Conservation (phyloP, 441 rosid genomes). For the Gossypium lobatum region DNA sequence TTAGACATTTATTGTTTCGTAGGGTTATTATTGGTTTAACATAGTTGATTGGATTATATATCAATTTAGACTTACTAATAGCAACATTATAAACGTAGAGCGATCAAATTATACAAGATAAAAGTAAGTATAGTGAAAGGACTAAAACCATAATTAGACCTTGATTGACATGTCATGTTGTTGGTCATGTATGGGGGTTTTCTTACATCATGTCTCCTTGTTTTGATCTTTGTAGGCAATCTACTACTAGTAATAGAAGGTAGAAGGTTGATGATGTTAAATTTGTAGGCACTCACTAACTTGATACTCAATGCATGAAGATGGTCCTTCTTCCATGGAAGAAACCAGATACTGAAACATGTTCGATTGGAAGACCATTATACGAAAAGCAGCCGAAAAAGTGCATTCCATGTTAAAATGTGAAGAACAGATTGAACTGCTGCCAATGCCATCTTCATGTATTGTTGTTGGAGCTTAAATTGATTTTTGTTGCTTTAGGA, state of each 20-base stretch:
- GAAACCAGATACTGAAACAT: slow-evolving; percentile 22
- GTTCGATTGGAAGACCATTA: slow-evolving; percentile 50
- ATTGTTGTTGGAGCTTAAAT: neutral
- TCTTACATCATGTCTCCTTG: too few relatives aligned
- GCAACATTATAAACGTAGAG: too few relatives aligned
- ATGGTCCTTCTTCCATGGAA: slow-evolving; percentile 19
- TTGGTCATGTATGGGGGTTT: too few relatives aligned
- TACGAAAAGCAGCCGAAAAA: slow-evolving; percentile 58
- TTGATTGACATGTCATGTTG: too few relatives aligned
- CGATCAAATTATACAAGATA: too few relatives aligned
- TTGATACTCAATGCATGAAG: slow-evolving; percentile 17
- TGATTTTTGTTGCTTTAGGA: too few relatives aligned
- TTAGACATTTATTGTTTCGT: too few relatives aligned
- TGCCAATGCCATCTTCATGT: neutral
- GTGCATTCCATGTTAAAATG: slow-evolving; percentile 55
- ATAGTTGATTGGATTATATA: too few relatives aligned
- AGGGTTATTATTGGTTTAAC: too few relatives aligned
- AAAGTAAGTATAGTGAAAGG: too few relatives aligned
- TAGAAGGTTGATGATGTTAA: slow-evolving; percentile 41
- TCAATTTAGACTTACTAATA: too few relatives aligned
- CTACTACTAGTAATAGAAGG: slow-evolving; percentile 18
- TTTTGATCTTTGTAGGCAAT: slow-evolving; percentile 30
- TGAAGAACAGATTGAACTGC: slow-evolving; percentile 24
- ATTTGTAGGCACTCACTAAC: slow-evolving; percentile 11
- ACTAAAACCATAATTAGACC: too few relatives aligned